Percentiles rank a stretch among this genome's conserved stretches.
Conservation (phyloP, 179 eudicot species). For the Spergularia azorica region DNA sequence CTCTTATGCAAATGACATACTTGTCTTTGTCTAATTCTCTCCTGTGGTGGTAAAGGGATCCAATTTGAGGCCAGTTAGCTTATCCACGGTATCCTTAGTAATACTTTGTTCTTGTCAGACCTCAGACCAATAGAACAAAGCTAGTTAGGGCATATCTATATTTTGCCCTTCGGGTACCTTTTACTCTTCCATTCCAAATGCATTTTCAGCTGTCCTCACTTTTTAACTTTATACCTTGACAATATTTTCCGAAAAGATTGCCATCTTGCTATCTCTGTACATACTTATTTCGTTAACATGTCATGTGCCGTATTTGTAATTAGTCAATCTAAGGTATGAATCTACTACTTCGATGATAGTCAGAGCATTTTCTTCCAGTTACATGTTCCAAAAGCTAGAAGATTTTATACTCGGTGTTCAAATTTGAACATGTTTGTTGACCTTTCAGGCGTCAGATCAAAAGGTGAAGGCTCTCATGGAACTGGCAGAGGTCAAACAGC, state of each 20-base stretch:
- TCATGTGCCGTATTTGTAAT: background rate
- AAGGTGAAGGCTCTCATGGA: slow-evolving; percentile 92
- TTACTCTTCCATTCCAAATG: background rate
- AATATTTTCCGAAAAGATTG: background rate
- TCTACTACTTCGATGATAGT: background rate
- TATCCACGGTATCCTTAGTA: no score
- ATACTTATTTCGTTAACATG: background rate
- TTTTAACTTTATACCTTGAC: background rate
- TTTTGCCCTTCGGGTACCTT: background rate
- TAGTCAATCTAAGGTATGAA: background rate
- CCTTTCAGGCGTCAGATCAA: slow-evolving; percentile 73
- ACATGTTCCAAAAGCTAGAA: background rate
- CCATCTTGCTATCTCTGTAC: background rate
- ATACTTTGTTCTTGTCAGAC: no score
- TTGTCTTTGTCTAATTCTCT: no score
- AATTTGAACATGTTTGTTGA: background rate
- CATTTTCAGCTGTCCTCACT: background rate
- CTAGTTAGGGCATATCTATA: background rate
- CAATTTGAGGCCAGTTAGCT: no score
- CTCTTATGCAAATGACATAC: no score
- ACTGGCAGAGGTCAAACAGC: slow-evolving; percentile 73
- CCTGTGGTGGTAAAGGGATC: no score
- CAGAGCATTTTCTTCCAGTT: background rate
- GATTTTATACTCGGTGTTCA: background rate
- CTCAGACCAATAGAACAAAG: no score